Evolutionary conservation across 345 rosid genomes (phyloP), one percentile per base, ranked within the genome.

Genomic region (Pugionium cornutum): DNA sequence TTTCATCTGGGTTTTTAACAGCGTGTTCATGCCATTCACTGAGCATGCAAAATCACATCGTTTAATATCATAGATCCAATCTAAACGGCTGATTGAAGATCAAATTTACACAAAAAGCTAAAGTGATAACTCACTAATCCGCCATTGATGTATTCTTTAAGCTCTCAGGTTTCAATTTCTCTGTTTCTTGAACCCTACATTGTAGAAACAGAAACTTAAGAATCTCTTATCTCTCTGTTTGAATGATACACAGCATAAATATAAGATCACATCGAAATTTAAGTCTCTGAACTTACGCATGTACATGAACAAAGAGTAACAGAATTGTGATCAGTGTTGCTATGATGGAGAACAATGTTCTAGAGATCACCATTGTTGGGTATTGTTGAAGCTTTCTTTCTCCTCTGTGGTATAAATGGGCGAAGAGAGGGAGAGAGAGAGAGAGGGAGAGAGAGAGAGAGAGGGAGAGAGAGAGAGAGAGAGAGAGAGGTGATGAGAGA

Each of bases 1-100:
- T 70, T 52, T 76, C 82, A 62, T 83, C 91, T 34, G 92, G 96
- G 77, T 88, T 62, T 18, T 83, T 83, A 6, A 82, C 81, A 0
- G 88, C 83, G 64, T 88, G 88, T 73, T 77, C 76, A 45, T 67
- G 79, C 92, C 86, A 70, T 33, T 59, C 74, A 27, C 77, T 7
- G 64, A 41, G 7, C 52, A 45, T 54, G 61, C 43, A 64, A 54
- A 46, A 52, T 37, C 44, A 36, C 33, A 55, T 44, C 29, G 58
- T 41, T 65, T 11, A 32, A 11, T 75, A 59, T 33, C 46, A 28
- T 10, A 37, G 51, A 67, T 33, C 62, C 43, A 66, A 75, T 70
- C 70, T 42, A 9, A 49, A 66, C 37, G 44, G 56, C 36, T 43
- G 56, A 32, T 3, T 34, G 3, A 34, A 34, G 53, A 62, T 45